Conservation (phyloP, 306 rosid species). For the Pyrus betulifolia region DNA sequence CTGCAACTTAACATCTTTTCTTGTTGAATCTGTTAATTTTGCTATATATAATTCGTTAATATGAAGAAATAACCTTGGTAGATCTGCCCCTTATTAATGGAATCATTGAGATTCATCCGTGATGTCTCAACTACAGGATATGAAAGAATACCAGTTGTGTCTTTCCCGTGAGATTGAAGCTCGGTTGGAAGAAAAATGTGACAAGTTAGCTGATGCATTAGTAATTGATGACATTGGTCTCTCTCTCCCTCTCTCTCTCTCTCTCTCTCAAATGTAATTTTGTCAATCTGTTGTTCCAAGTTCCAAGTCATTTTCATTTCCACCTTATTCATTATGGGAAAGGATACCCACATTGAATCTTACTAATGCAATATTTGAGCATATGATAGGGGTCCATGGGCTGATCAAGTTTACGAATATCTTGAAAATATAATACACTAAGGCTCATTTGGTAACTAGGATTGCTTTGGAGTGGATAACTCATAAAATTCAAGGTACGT, state of each 20-base stretch:
- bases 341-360: background rate
- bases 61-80: constrained; percentile 7
- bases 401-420: background rate
- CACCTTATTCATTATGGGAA: background rate
- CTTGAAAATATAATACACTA: background rate
- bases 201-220: constrained; percentile 59
- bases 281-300: background rate
- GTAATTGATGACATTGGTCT: constrained; percentile 60
- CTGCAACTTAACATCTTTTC: background rate
- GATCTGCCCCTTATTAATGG: background rate
- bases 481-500: too few species aligned
- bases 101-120: constrained; percentile 1
- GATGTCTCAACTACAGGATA: constrained; percentile 44
- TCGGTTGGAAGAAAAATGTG: constrained; percentile 71
- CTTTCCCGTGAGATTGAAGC: constrained; percentile 71
- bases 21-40: background rate
- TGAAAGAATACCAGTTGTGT: constrained; percentile 68
- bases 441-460: too few species aligned
- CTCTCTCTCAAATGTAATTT: background rate
- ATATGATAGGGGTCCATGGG: background rate
- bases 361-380: background rate
- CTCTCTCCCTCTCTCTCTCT: background rate
- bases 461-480: too few species aligned
- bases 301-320: background rate
- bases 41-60: background rate